Percentiles rank a stretch among this genome's conserved stretches.
Evolutionary conservation across 1,284 basidiomycete species (phyloP).

Genomic region (Inonotus obliquus): DNA sequence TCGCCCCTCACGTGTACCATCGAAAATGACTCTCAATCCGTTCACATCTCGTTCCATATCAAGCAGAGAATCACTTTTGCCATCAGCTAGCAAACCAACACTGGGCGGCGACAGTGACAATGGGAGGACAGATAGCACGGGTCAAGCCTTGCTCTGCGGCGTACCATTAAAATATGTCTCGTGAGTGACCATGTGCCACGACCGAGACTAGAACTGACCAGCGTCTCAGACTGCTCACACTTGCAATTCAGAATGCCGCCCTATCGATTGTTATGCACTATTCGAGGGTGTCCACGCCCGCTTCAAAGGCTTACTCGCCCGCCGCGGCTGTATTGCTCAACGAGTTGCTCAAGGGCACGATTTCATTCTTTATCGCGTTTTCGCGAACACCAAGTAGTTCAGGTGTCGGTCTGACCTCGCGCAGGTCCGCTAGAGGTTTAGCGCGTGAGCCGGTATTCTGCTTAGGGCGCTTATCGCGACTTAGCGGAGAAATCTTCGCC

Average conservation of each 20-base stretch:
- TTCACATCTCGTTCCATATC: slow-evolving; percentile 4
- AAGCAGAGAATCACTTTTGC: slow-evolving; percentile 9
- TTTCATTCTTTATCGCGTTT: slow-evolving; percentile 72
- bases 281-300: slow-evolving; percentile 79
- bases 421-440: slow-evolving; percentile 26
- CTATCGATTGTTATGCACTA: slow-evolving; percentile 94
- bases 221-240: slow-evolving; percentile 70
- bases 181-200: slow-evolving; percentile 41
- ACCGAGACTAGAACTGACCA: neutral
- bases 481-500: slow-evolving; percentile 52
- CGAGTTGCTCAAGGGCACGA: slow-evolving; percentile 87
- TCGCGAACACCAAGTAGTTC: slow-evolving; percentile 26
- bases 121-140: neutral
- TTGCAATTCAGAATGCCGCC: slow-evolving; percentile 90
- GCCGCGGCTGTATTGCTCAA: slow-evolving; percentile 90
- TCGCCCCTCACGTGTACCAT: neutral
- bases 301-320: slow-evolving; percentile 79
- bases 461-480: slow-evolving; percentile 37
- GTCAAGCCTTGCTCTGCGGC: slow-evolving; percentile 56
- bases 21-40: slow-evolving; percentile 1
- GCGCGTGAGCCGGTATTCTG: slow-evolving; percentile 29
- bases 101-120: neutral
- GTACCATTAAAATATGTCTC: slow-evolving; percentile 78
- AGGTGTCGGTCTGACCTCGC: slow-evolving; percentile 24
- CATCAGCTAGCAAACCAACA: neutral